Base-by-base conservation (phyloP, 495 filamentous ascomycete genomes). In the Penicillium pulvis region DNA sequence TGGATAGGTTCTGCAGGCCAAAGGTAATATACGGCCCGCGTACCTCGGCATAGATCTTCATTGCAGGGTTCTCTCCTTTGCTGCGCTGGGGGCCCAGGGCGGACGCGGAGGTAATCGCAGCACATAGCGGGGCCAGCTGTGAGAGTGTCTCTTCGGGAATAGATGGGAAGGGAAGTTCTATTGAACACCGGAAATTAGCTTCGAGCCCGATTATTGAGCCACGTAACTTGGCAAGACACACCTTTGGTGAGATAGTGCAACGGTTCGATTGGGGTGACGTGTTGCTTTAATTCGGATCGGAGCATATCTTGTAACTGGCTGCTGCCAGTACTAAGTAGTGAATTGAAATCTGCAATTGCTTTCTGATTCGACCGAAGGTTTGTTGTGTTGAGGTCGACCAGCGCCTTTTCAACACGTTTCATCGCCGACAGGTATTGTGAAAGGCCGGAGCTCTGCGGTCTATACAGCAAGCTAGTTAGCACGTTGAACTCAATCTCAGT, bases 241-340 rank as follows among this genome's bases (percentile, higher is more conserved):
- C 89, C 82, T 70, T 97, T 97, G n/a, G 90, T 96, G 63, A 97
- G 85, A 67, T 89, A 97, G 65, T 96, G 90, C 43, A 98, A 74
- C 7, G 95, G 93, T 62, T 99, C 94, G 31, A 97, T 83, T 2
- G 88, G 81, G 51, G 83, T 79, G 8, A 87, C 83, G 19, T 91
- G 86, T 62, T 95, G 87, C 28, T 83, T 81, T 36, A 98, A 73
- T 53, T 89, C 78, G 57, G 87, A 83, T 56, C 91, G 84, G 71
- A 97, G 91, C 49, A 91, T 75, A 41, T 85, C 87, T 71, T 98
- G 92, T 16, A 99, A 80, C 67, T 91, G 87, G 17, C 83, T 81
- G 57, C 86, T 90, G 14, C 93, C 94, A 14, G 84, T 80, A 65
- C 85, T 90, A 42, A 97, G 73, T 28, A 98, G 79, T 3, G 84